Base-by-base conservation (phyloP, 345 rosid species). In the Lagerstroemia speciosa region DNA sequence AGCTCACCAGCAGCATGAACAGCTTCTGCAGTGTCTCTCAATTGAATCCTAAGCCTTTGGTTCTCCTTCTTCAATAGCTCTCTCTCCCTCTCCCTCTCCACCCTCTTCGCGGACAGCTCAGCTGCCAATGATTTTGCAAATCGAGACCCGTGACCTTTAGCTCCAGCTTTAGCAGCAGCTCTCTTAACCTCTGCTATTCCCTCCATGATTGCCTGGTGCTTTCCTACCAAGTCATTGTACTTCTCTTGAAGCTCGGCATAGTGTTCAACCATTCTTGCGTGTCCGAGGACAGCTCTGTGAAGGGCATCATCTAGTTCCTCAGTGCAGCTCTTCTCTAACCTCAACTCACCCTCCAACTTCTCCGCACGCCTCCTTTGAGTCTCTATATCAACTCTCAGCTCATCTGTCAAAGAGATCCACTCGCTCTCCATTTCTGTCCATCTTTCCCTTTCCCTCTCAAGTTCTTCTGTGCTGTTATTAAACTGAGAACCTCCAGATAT, bases 1-100 rank as follows among this genome's bases (percentile, higher is more conserved):
- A 93, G 89, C 78, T 93, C 98, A 75, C 98, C 98, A 36, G 99
- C 97, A 55, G 96, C 91, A 76, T 91, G 99, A 71, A 91, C 99
- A 53, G 97, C 99, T 77, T 94, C 99, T 45, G 97, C 98, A 48
- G 96, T 93, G 83, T 93, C 90, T 61, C 95, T 80, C 29, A 91
- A 83, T 81, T 94, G 99, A 77, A 79, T 74, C 78, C 78, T 89
- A 27, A 91, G 97, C 73, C 83, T 88, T 73, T 78, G 73, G 72
- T 94, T 94, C 76, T 91, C 99, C 79, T 78, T 94, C 68, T 80
- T 88, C 82, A 91, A 37, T 65, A 79, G 66, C 64, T 91, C 86
- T 32, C 85, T 88, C 74, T 94, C 99, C 80, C 81, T 82, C 67
- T 88, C 99, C 77, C 84, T 86, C 72, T 90, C 91, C 72, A 90